These are phyloP conservation scores for Casuarina equisetifolia DNA, from an alignment of 306 rosid species.

Conservation along the genomic window DNA sequence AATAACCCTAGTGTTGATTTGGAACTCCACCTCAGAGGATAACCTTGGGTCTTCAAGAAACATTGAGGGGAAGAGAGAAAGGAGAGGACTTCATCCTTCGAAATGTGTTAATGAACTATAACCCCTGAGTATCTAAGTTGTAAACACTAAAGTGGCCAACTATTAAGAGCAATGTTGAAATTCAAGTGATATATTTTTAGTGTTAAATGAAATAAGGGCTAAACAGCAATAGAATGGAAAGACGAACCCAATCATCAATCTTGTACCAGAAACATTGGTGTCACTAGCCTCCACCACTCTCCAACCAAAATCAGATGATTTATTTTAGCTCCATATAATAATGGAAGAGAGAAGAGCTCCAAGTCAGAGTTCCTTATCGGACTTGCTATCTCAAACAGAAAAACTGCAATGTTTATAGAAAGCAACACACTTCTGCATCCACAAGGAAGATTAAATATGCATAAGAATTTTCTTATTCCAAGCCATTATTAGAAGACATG, in stretches of 20 bases:
- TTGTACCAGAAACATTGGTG: conserved; percentile 99
- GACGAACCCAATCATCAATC: conserved; percentile 73
- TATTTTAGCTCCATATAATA: conserved; percentile 85
- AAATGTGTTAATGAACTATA: neutral
- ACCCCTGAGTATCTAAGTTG: neutral
- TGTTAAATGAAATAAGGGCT: conserved; percentile 15
- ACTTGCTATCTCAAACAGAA: conserved; percentile 91
- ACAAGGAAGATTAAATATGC: conserved; percentile 23
- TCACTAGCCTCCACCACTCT: conserved; percentile 99
- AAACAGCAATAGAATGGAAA: conserved; percentile 52
- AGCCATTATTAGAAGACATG: neutral
- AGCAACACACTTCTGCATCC: conserved; percentile 72
- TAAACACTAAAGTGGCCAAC: neutral
- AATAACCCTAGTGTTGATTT: neutral
- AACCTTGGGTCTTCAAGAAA: neutral
- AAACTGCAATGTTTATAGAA: conserved; percentile 80
- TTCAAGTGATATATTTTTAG: neutral
- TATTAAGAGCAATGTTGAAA: conserved; percentile 2
- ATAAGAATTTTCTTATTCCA: neutral
- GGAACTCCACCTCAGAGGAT: neutral
- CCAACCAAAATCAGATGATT: conserved; percentile 76
- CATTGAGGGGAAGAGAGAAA: neutral
- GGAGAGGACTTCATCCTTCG: conserved; percentile 1
- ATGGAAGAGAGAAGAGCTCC: conserved; percentile 69
- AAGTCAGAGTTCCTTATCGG: conserved; percentile 66